A percentile compares a stretch with the other conserved stretches of the same genome.
phyloP scores from a whole-genome alignment of 1,284 basidiomycete genomes.

The Omphalotus olearius region DNA sequence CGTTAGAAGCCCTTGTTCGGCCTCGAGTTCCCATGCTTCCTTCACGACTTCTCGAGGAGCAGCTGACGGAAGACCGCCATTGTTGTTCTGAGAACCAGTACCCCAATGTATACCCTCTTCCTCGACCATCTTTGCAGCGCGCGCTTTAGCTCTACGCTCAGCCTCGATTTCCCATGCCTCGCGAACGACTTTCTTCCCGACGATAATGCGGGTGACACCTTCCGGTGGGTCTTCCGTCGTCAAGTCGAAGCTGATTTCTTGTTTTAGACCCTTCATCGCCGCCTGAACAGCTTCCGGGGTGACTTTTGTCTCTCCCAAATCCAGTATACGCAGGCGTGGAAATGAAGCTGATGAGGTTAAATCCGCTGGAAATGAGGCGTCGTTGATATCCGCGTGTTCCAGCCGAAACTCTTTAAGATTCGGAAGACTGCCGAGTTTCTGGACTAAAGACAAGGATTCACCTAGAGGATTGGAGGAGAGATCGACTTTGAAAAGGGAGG shows the following conservation, averaged over 20 bases:
- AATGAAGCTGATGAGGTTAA: constrained; percentile 40
- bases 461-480: constrained; percentile 51
- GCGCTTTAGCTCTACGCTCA: constrained; percentile 46
- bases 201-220: constrained; percentile 49
- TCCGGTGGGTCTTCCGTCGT: constrained; percentile 47
- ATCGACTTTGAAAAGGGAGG: constrained; percentile 42
- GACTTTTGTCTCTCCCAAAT: constrained; percentile 61
- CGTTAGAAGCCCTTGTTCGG: constrained; percentile 16
- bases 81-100: neutral
- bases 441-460: constrained; percentile 35
- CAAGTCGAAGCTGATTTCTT: constrained; percentile 49
- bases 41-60: constrained; percentile 7
- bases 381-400: constrained; percentile 51
- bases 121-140: constrained; percentile 24
- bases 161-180: constrained; percentile 76
- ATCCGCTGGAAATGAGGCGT: constrained; percentile 50
- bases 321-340: constrained; percentile 48
- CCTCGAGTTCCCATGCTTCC: constrained; percentile 18
- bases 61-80: neutral
- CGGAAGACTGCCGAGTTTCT: constrained; percentile 41
- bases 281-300: constrained; percentile 39
- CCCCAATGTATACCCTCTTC: constrained; percentile 10
- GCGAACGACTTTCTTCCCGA: constrained; percentile 64
- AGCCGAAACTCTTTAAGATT: constrained; percentile 58
- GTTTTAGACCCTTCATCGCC: constrained; percentile 41